Conservation (phyloP, 1,284 basidiomycete genomes). For the Pseudozyma thailandica region DNA sequence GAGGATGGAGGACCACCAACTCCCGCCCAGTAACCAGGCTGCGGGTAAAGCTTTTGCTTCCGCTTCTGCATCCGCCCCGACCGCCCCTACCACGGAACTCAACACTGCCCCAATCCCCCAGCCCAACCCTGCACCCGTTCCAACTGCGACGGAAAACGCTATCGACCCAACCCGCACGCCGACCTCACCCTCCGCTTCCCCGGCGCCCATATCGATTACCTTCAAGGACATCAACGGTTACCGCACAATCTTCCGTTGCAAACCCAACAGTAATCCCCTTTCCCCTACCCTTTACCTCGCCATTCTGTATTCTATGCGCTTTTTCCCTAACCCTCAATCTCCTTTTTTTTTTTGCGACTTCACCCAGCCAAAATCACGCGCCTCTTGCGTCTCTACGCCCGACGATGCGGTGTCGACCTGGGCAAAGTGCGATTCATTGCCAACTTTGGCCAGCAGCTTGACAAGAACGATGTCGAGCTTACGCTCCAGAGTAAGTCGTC, state of each 20-base stretch:
- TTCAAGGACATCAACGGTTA: conserved; percentile 25
- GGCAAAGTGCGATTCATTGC: neutral
- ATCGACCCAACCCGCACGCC: too few species aligned
- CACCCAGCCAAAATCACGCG: neutral
- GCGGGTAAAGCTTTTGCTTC: neutral
- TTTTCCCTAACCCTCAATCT: neutral
- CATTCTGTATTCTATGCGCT: neutral
- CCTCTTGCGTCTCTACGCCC: neutral
- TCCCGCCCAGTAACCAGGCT: too few species aligned
- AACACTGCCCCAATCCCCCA: neutral
- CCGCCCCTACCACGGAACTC: neutral
- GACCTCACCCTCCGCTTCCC: too few species aligned
- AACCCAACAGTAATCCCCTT: conserved; percentile 15
- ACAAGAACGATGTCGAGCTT: neutral
- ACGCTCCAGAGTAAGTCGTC: neutral
- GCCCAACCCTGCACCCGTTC: neutral
- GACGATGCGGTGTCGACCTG: neutral
- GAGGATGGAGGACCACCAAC: too few species aligned
- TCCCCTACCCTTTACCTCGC: too few species aligned
- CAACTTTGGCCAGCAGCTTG: neutral
- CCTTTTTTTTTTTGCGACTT: neutral
- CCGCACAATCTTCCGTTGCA: conserved; percentile 3
- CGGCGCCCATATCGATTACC: conserved; percentile 1
- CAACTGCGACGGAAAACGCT: neutral
- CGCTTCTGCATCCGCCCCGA: conserved; percentile 1